Percentiles rank a stretch among this genome's conserved stretches.
These are phyloP conservation scores for Oryza australiensis DNA, from an alignment of 176 grass and related monocot species.

Conservation along the genomic window DNA sequence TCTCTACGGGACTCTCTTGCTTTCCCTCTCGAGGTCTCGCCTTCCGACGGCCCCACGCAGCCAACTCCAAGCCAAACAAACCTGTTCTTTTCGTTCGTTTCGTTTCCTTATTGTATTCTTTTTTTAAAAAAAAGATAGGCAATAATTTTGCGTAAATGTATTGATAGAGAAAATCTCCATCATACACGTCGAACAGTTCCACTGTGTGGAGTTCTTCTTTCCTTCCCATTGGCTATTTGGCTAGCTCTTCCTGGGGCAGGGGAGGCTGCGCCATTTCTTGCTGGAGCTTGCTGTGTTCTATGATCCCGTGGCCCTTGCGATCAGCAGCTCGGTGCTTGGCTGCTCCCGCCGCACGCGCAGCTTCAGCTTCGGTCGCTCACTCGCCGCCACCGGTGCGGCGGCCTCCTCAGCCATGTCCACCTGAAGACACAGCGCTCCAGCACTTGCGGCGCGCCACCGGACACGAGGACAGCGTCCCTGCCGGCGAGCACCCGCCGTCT, in stretches of 20 bases:
- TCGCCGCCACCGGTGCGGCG: neutral
- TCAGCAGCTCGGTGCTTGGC: conserved; percentile 43
- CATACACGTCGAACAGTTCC: neutral
- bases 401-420: neutral
- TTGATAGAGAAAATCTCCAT: neutral
- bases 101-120: neutral
- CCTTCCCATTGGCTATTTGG: neutral
- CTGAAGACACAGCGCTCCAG: neutral
- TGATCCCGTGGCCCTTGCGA: conserved; percentile 27
- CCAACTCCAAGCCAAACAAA: conserved; percentile 1
- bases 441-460: neutral
- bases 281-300: neutral
- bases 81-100: conserved; percentile 3
- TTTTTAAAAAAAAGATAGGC: too few relatives aligned
- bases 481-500: neutral
- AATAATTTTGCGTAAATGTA: too few relatives aligned
- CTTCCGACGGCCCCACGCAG: neutral
- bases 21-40: neutral
- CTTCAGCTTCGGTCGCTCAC: neutral
- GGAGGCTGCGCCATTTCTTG: neutral
- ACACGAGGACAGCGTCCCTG: neutral
- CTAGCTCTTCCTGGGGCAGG: neutral
- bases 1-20: neutral
- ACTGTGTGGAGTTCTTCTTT: neutral
- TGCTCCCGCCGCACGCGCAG: conserved; percentile 29